Conservation (phyloP, 768 basidiomycete genomes). For the Lyophyllum semitale region DNA sequence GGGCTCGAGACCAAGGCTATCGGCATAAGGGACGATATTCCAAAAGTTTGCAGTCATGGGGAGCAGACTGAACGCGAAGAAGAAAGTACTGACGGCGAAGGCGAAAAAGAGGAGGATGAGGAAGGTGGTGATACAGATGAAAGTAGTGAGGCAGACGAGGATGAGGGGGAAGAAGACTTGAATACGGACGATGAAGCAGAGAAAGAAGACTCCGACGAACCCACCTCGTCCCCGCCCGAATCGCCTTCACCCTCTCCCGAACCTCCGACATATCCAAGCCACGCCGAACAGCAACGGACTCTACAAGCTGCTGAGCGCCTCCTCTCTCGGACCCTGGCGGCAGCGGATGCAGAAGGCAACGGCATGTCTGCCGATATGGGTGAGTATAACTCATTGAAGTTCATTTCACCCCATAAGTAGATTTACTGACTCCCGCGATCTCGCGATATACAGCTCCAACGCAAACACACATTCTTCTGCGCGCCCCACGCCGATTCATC, state of each 20-base stretch:
- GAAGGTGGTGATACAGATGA: conserved; percentile 22
- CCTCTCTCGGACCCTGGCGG: conserved; percentile 33
- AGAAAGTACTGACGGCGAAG: conserved; percentile 24
- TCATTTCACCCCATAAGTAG: too few relatives aligned
- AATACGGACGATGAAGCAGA: conserved; percentile 7
- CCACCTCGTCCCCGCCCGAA: conserved; percentile 8
- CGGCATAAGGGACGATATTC: conserved; percentile 34
- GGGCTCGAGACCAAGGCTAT: conserved; percentile 55
- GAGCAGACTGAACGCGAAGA: conserved; percentile 25
- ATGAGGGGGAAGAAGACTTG: conserved; percentile 7
- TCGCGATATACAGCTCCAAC: conserved; percentile 45
- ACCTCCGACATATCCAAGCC: conserved; percentile 9
- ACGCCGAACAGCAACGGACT: conserved; percentile 27
- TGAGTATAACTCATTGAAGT: too few relatives aligned
- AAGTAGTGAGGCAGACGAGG: conserved; percentile 15
- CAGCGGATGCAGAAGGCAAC: conserved; percentile 28
- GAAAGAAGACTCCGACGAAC: neutral
- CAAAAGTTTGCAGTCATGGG: conserved; percentile 10
- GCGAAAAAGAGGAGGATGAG: conserved; percentile 23
- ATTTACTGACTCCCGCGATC: too few relatives aligned
- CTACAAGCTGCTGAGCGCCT: conserved; percentile 34
- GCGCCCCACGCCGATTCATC: conserved; percentile 45
- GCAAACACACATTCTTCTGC: conserved; percentile 47
- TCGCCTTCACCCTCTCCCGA: conserved; percentile 17
- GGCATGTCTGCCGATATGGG: conserved; percentile 32